Base-by-base conservation (phyloP, 2,329 filamentous ascomycete species). In the Trematosphaeria pertusa region DNA sequence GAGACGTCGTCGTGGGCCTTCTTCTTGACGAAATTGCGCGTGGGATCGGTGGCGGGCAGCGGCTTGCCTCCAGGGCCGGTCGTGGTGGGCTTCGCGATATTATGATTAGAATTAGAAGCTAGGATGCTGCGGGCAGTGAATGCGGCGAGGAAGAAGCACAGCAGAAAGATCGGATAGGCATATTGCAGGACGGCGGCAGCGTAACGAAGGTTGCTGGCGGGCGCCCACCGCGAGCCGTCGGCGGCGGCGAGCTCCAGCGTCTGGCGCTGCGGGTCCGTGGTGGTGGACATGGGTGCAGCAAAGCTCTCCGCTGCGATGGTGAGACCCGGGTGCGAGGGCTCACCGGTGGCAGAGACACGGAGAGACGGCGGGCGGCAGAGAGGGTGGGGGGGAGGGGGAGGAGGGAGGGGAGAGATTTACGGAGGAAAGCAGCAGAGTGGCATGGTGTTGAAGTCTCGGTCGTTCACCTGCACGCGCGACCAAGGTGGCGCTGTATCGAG, bases 1-100 rank as follows among this genome's bases (percentile, higher is more conserved):
- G 86, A 87, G 69, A 91, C 85, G 58, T 84, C 80, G 50, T 73
- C 74, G 53, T 73, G 69, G 40, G 69, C 69, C 50, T 75, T 72
- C 60, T 78, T 76, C 54, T 76, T 75, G 67, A 78, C 64, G 46
- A 66, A 60, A 62, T 71, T 64, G 61, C 59, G 69, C 39, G 67
- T 73, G 54, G 71, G 73, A 61, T 74, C 77, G 64, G 72, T 84
- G 67, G 85, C 88, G 49, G 91, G 91, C 43, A 97, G 78, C 24
- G 91, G 91, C 70, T 95, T 92, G 58, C 92, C 93, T 45, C 90
- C 92, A 1, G 92, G 91, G n/a, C 92, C 92, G 42, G 81, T 85
- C 56, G 82, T 81, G 49, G 74, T 69, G 32, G 73, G 67, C 60
- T 76, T 69, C 35, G 75, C 70, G 52, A 72, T 71, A 52, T 77